These are phyloP conservation scores for Lophiostoma macrostomum DNA, from an alignment of 495 filamentous ascomycete genomes.

Conservation along the genomic window DNA sequence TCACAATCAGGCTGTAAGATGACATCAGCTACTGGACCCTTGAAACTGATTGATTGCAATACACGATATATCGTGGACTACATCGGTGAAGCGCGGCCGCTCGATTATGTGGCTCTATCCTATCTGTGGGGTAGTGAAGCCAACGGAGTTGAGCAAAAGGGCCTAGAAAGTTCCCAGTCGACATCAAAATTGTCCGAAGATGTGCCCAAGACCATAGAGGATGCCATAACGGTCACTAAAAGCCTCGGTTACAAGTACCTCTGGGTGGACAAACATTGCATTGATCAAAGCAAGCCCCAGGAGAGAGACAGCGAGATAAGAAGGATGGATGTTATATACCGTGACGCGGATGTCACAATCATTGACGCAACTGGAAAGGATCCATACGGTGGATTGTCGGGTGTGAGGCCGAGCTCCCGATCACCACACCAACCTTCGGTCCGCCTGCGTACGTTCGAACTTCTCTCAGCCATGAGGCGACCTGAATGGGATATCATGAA, in stretches of 20 bases:
- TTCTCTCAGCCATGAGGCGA: not conserved
- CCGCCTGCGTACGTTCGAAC: not conserved
- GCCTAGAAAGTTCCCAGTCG: no score
- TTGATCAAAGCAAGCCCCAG: constrained; percentile 2
- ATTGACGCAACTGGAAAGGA: constrained; percentile 4
- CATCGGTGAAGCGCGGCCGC: no score
- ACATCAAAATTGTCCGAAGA: not conserved
- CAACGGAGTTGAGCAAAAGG: no score
- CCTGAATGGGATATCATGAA: not conserved
- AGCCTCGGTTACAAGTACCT: constrained; percentile 10
- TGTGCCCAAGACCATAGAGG: constrained; percentile 16
- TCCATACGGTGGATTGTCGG: constrained; percentile 1
- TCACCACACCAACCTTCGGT: not conserved
- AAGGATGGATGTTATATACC: constrained; percentile 6
- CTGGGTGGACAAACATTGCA: constrained; percentile 19
- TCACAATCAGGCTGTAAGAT: not conserved
- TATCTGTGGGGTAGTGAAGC: not conserved
- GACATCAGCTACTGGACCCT: not conserved
- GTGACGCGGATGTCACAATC: not conserved
- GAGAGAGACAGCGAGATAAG: not conserved
- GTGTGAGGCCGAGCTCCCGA: not conserved
- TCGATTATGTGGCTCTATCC: not conserved
- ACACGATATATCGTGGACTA: not conserved
- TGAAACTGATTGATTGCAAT: constrained; percentile 1
- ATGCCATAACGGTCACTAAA: constrained; percentile 12